Evolutionary conservation across 208 protist species (phyloP).

Genomic region (Acanthamoeba polyphaga): DNA sequence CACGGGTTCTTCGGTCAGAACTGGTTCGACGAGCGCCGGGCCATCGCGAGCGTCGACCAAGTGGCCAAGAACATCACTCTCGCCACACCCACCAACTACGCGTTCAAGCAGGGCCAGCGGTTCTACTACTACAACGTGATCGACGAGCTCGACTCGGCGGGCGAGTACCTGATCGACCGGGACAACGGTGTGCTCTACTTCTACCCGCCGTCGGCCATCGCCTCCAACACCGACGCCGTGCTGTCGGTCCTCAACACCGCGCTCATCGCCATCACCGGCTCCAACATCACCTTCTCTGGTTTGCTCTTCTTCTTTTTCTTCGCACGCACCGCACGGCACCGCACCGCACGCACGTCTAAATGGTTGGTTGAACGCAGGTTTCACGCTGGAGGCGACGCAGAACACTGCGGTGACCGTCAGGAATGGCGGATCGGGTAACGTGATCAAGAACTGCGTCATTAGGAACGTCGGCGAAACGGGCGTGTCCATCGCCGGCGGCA

Average conservation of each 20-base stretch:
- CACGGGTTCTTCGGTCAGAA: constrained; percentile 43
- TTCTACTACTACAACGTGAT: constrained; percentile 56
- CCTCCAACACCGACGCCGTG: constrained; percentile 1
- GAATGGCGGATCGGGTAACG: background rate
- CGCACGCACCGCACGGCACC: background rate
- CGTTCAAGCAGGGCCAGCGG: background rate
- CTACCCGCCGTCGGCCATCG: constrained; percentile 17
- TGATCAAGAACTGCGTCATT: constrained; percentile 33
- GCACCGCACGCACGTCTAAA: background rate
- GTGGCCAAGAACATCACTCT: background rate
- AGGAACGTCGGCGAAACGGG: background rate
- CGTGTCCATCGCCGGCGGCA: background rate
- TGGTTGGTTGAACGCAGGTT: background rate
- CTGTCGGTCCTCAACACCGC: background rate
- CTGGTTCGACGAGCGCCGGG: constrained; percentile 27
- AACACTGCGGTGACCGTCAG: background rate
- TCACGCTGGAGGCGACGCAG: constrained; percentile 12
- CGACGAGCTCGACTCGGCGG: constrained; percentile 2
- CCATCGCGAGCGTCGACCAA: constrained; percentile 3
- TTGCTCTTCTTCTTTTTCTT: background rate
- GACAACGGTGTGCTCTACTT: constrained; percentile 26
- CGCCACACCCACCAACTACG: background rate
- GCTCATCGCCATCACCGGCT: background rate
- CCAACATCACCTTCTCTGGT: background rate
- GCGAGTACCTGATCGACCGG: constrained; percentile 30